A percentile compares a stretch with the other conserved stretches of the same genome.
These are phyloP conservation scores for Ophiostoma novo-ulmi DNA, from an alignment of 2,329 filamentous ascomycete species.

Conservation along the genomic window DNA sequence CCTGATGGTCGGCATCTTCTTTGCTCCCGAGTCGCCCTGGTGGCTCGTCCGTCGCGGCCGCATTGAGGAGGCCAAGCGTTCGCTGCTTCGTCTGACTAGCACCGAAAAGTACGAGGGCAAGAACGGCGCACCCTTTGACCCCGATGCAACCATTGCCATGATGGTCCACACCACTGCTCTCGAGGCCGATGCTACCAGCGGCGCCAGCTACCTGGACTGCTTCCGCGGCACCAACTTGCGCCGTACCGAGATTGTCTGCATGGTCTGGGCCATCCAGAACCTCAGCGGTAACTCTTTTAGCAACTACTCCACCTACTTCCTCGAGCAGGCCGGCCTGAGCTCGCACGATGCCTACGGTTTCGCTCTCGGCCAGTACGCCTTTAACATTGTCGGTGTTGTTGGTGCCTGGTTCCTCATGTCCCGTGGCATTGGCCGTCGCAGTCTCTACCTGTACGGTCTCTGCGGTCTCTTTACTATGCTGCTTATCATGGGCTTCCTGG, in stretches of 20 bases:
- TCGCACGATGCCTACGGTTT: constrained; percentile 52
- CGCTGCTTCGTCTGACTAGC: constrained; percentile 62
- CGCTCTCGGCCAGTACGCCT: constrained; percentile 59
- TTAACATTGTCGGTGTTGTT: constrained; percentile 76
- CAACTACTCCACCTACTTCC: constrained; percentile 61
- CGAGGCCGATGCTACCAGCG: constrained; percentile 63
- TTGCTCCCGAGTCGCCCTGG: constrained; percentile 68
- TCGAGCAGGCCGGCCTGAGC: constrained; percentile 54
- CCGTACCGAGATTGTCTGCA: constrained; percentile 66
- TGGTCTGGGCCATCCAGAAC: constrained; percentile 61
- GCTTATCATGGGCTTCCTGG: constrained; percentile 77
- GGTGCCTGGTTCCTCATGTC: constrained; percentile 78
- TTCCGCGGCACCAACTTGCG: constrained; percentile 74
- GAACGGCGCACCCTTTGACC: constrained; percentile 61
- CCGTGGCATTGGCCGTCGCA: constrained; percentile 66
- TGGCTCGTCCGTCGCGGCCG: constrained; percentile 67
- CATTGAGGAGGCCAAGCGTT: constrained; percentile 59
- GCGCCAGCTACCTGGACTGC: constrained; percentile 74
- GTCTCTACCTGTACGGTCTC: constrained; percentile 71
- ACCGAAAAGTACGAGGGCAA: constrained; percentile 37
- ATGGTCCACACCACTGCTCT: constrained; percentile 85
- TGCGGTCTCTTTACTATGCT: constrained; percentile 70
- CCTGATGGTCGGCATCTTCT: constrained; percentile 59
- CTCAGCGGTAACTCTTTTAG: constrained; percentile 60
- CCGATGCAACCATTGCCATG: constrained; percentile 83